Evolutionary conservation across 2,329 filamentous ascomycete genomes (phyloP).

Genomic region (Cladosporium sp.): DNA sequence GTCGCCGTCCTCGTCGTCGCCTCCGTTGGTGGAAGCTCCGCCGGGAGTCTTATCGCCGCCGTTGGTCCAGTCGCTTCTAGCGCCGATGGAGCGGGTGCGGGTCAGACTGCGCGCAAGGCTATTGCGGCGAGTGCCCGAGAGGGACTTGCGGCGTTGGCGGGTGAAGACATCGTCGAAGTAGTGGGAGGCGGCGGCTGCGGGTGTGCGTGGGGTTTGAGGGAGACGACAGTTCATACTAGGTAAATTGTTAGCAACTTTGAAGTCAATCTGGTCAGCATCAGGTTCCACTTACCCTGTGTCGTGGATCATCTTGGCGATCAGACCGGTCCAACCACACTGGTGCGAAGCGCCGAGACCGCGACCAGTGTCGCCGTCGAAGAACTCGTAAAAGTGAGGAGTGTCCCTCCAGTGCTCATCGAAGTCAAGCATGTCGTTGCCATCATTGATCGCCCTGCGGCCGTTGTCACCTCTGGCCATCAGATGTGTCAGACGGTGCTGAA

Average conservation of each 20-base stretch:
- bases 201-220: slow-evolving; percentile 88
- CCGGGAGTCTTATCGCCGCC: slow-evolving; percentile 32
- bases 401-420: slow-evolving; percentile 93
- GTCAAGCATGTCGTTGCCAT: slow-evolving; percentile 79
- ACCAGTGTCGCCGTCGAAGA: slow-evolving; percentile 90
- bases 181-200: slow-evolving; percentile 77
- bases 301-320: slow-evolving; percentile 96
- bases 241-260: slow-evolving; percentile 42
- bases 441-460: slow-evolving; percentile 85
- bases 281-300: slow-evolving; percentile 77
- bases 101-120: slow-evolving; percentile 39
- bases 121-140: slow-evolving; percentile 66
- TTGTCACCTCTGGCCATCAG: slow-evolving; percentile 82
- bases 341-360: slow-evolving; percentile 88
- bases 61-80: slow-evolving; percentile 69
- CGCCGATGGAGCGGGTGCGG: slow-evolving; percentile 70
- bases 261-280: not conserved
- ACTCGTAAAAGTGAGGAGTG: slow-evolving; percentile 94
- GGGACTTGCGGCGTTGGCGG: slow-evolving; percentile 48
- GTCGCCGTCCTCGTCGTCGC: slow-evolving; percentile 40
- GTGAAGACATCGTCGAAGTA: slow-evolving; percentile 93
- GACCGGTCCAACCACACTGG: slow-evolving; percentile 93
- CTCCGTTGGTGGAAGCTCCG: slow-evolving; percentile 31
- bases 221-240: slow-evolving; percentile 80
- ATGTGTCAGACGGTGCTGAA: slow-evolving; percentile 92